These are phyloP conservation scores for Butyriboletus appendiculatus DNA, from an alignment of 1,284 basidiomycete genomes.

Conservation along the genomic window DNA sequence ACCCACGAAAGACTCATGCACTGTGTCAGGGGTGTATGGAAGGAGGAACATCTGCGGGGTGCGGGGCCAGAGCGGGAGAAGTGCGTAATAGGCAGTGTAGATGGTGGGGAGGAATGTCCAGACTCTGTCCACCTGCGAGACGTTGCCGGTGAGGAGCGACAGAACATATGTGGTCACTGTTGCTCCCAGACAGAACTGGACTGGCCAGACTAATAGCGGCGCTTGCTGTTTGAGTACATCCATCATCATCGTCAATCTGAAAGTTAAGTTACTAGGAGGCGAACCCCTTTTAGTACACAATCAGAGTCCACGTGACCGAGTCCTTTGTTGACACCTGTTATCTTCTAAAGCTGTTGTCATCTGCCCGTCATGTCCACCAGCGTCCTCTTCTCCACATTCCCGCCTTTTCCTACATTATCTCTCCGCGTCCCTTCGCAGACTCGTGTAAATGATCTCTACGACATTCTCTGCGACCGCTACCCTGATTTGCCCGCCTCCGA, in stretches of 20 bases:
- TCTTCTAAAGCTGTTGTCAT: constrained; percentile 14
- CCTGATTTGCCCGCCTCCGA: constrained; percentile 52
- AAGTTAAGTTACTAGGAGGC: too few species aligned
- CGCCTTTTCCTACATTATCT: constrained; percentile 74
- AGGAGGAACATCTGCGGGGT: constrained; percentile 43
- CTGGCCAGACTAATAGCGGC: constrained; percentile 56
- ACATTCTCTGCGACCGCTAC: constrained; percentile 58
- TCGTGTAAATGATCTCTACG: constrained; percentile 50
- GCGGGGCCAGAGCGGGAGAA: constrained; percentile 66
- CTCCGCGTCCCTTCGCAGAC: constrained; percentile 58
- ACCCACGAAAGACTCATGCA: constrained; percentile 44
- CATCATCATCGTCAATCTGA: constrained; percentile 2
- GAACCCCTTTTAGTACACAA: too few species aligned
- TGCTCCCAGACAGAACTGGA: constrained; percentile 56
- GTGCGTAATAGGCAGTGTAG: constrained; percentile 75
- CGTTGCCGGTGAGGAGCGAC: constrained; percentile 74
- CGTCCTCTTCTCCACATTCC: constrained; percentile 71
- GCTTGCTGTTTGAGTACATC: constrained; percentile 20
- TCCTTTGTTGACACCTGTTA: constrained; percentile 19
- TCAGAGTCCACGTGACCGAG: neutral
- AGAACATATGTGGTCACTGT: constrained; percentile 53
- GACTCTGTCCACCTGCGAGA: constrained; percentile 79
- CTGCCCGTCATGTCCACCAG: constrained; percentile 43
- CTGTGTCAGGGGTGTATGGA: constrained; percentile 57
- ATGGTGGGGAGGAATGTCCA: constrained; percentile 83